Base-by-base conservation (phyloP, 176 grass and related monocot genomes). In the Secale cereale region DNA sequence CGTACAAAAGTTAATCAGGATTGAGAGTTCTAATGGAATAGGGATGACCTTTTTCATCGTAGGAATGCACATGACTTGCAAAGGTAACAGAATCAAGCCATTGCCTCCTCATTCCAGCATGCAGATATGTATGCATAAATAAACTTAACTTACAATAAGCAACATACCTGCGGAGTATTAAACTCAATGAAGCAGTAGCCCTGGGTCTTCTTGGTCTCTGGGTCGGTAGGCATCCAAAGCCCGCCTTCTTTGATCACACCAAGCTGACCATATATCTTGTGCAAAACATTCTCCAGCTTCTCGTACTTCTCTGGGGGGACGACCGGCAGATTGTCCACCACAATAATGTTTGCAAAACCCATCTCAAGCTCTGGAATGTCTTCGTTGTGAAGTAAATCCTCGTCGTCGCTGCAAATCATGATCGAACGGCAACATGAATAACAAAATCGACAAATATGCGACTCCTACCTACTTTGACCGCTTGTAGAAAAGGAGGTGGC, bases 141-240 rank as follows among this genome's bases (percentile, higher is more conserved):
- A 33, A 22, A 65, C 1, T 0, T 11, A 41, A 16, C 48, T 50
- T 39, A 45, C 6, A 74, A 62, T 1, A 50, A 81, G 57, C 36
- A 59, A 73, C 83, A 54, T 84, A 97, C 93, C 93, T 98, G 91
- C 23, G 91, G 75, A 6, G 91, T 98, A 60, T 78, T 87, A 35
- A 88, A 98, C 46, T 95, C 95, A 20, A 98, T 71, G 83, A 98
- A 98, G 88, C 95, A 93, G 81, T 92, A 98, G 0, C 95, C 95
- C 6, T 90, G 86, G 22, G 93, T 94, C 85, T 90, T 98, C 33
- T 98, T 82, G 10, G 85, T 93, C 14, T 94, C 83, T 46, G 80
- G 78, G 68, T 95, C 85, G 28, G 91, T 74, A 13, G 95, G 95
- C 95, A 98, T 98, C 93, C 91, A 95, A 72, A 98, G 63, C 14